Conservation (phyloP, 139 green algal genomes). For the Nannochloris sp. region DNA sequence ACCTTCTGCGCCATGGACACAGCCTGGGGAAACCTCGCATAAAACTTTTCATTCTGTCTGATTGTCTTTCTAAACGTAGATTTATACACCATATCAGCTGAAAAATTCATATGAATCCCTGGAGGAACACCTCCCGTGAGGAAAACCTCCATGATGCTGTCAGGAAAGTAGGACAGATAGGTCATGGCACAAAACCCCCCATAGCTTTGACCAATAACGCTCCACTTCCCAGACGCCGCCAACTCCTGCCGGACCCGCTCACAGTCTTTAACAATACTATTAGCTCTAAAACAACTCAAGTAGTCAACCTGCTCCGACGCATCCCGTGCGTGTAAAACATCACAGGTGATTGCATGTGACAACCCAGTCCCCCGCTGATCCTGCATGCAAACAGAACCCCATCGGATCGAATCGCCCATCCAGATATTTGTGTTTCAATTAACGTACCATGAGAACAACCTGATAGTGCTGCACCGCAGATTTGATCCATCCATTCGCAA, state of each 20-base stretch:
- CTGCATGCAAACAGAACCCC: background rate
- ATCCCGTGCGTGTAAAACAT: constrained; percentile 40
- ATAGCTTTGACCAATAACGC: constrained; percentile 85
- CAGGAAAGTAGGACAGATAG: constrained; percentile 75
- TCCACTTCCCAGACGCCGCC: constrained; percentile 53
- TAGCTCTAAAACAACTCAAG: constrained; percentile 63
- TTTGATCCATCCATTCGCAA: constrained; percentile 73
- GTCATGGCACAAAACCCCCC: constrained; percentile 86
- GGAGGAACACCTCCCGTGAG: constrained; percentile 76
- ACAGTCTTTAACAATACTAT: constrained; percentile 84
- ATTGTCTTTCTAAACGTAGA: constrained; percentile 47
- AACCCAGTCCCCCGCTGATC: constrained; percentile 77
- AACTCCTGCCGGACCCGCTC: constrained; percentile 69
- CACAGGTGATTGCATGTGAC: constrained; percentile 53
- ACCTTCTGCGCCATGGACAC: constrained; percentile 44
- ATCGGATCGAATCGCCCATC: no score
- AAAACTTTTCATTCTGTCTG: constrained; percentile 76
- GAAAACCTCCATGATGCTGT: constrained; percentile 37
- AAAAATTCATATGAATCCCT: constrained; percentile 37
- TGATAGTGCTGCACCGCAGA: constrained; percentile 53
- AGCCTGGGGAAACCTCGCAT: constrained; percentile 56
- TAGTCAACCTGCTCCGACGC: constrained; percentile 64
- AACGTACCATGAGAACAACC: constrained; percentile 60
- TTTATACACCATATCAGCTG: constrained; percentile 60
- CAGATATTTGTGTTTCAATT: background rate